Evolutionary conservation across 768 basidiomycete genomes (phyloP).

Genomic region (Termitomyces sp.): DNA sequence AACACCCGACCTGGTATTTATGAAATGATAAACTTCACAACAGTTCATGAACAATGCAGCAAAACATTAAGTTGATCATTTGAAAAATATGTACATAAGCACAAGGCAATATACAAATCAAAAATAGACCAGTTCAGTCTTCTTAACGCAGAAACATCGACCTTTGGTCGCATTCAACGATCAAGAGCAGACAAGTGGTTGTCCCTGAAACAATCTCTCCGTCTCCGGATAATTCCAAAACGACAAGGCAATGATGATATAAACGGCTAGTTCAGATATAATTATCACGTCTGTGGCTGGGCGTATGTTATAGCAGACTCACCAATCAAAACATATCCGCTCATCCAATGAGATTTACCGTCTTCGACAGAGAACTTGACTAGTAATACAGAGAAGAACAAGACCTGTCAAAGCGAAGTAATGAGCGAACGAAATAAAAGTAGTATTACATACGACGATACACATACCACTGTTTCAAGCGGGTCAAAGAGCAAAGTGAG

Average conservation of each 20-base stretch:
- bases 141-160: neutral
- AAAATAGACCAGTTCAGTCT: neutral
- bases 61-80: too few relatives aligned
- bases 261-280: slow-evolving; percentile 20
- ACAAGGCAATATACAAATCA: neutral
- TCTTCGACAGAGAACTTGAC: slow-evolving; percentile 42
- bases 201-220: slow-evolving; percentile 23
- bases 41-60: too few relatives aligned
- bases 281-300: neutral
- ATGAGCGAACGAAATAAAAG: too few relatives aligned
- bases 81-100: too few relatives aligned
- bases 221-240: slow-evolving; percentile 39
- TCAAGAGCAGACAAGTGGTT: neutral
- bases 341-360: slow-evolving; percentile 46
- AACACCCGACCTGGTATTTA: too few relatives aligned
- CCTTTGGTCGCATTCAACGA: neutral
- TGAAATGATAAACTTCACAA: too few relatives aligned
- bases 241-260: slow-evolving; percentile 29
- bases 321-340: slow-evolving; percentile 33
- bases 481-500: neutral
- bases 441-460: neutral
- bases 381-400: slow-evolving; percentile 36
- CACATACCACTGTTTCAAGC: neutral
- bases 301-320: slow-evolving; percentile 6
- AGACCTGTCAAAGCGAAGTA: slow-evolving; percentile 16